A percentile compares a stretch with the other conserved stretches of the same genome.
Evolutionary conservation across 805 yeast genomes (phyloP).

Genomic region (Aciculoconidium aculeatum): DNA sequence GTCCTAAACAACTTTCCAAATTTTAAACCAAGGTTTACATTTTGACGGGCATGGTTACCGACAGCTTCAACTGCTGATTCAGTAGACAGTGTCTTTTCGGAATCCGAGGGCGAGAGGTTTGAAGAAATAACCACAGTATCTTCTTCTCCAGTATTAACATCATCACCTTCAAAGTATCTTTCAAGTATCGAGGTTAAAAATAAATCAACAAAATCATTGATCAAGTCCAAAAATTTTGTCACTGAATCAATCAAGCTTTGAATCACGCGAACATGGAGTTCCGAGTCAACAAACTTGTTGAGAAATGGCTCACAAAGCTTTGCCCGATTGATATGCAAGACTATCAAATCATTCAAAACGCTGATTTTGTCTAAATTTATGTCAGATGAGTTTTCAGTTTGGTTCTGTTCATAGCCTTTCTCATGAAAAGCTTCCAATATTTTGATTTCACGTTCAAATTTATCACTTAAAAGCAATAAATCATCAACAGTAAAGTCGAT

Average conservation of each 20-base stretch:
- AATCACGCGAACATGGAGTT: conserved; percentile 27
- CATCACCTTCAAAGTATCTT: conserved; percentile 7
- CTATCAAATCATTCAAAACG: conserved; percentile 39
- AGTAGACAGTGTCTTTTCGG: too few relatives aligned
- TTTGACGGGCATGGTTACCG: too few relatives aligned
- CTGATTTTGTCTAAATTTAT: conserved; percentile 25
- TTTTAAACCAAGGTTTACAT: conserved; percentile 8
- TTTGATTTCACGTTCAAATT: conserved; percentile 38
- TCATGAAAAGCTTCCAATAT: conserved; percentile 22
- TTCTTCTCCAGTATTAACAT: conserved; percentile 5
- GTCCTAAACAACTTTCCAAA: conserved; percentile 32
- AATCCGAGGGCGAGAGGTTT: too few relatives aligned
- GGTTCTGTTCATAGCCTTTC: too few relatives aligned
- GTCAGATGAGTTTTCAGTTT: conserved; percentile 15
- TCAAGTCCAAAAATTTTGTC: conserved; percentile 30
- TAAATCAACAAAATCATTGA: conserved; percentile 25
- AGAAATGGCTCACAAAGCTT: conserved; percentile 49
- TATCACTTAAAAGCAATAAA: conserved; percentile 33
- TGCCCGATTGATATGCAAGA: conserved; percentile 45
- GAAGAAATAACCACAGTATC: neutral
- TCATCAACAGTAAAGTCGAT: conserved; percentile 38
- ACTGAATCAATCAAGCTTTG: conserved; percentile 34
- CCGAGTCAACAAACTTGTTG: conserved; percentile 21
- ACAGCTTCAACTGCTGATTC: too few relatives aligned
- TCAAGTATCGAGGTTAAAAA: conserved; percentile 18